A percentile compares a stretch with the other conserved stretches of the same genome.
phyloP scores from a whole-genome alignment of 768 basidiomycete species.

The Boletus vinaceobasis region DNA sequence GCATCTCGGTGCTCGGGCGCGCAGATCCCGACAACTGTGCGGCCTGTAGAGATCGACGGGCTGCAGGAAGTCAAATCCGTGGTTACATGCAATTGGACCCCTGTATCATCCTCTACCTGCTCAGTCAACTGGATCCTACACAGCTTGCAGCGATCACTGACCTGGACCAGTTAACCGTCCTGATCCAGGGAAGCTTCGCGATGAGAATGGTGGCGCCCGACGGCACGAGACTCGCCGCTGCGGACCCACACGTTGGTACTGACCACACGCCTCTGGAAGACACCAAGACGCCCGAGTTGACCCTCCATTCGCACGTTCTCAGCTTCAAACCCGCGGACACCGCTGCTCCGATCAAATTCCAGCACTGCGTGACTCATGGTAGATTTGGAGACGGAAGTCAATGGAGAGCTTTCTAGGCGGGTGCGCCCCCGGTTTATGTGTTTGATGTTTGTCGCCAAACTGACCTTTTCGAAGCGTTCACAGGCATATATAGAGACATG shows the following conservation, averaged over 20 bases:
- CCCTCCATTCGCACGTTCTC: constrained; percentile 12
- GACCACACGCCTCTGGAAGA: background rate
- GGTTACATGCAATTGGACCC: constrained; percentile 17
- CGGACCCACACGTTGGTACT: background rate
- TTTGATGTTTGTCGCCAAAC: background rate
- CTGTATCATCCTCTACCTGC: constrained; percentile 8
- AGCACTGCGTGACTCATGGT: background rate
- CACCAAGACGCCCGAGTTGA: constrained; percentile 5
- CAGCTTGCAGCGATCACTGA: constrained; percentile 1
- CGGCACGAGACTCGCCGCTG: constrained; percentile 5
- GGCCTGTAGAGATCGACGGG: constrained; percentile 10
- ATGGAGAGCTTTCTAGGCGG: constrained; percentile 4
- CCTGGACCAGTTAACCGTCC: background rate
- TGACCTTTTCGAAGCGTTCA: background rate
- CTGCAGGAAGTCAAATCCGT: constrained; percentile 9
- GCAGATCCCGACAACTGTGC: constrained; percentile 3
- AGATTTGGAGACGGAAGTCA: background rate
- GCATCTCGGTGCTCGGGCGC: constrained; percentile 11
- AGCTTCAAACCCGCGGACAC: background rate
- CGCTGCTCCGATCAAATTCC: background rate
- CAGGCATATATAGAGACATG: background rate
- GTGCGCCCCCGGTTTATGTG: background rate
- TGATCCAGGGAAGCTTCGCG: constrained; percentile 10
- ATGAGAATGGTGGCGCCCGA: constrained; percentile 12
- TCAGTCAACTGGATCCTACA: background rate